Conservation (phyloP, 768 basidiomycete species). For the Coprinopsis marcescibilis region DNA sequence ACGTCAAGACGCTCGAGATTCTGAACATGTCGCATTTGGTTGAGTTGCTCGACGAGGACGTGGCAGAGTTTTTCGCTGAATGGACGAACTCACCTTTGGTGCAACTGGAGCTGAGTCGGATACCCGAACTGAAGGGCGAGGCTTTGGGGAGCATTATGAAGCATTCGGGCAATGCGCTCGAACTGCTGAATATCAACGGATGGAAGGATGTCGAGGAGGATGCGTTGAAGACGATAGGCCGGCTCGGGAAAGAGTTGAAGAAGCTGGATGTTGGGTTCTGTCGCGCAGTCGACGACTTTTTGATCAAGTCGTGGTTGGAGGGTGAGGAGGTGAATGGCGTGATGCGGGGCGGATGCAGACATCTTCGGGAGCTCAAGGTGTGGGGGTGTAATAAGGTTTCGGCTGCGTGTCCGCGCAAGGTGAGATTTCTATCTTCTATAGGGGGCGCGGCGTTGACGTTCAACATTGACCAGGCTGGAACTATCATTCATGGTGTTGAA, state of each 20-base stretch:
- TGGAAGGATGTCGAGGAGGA: constrained; percentile 59
- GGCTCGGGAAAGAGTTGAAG: constrained; percentile 36
- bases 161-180: constrained; percentile 59
- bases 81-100: constrained; percentile 53
- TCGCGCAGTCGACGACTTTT: constrained; percentile 74
- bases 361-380: constrained; percentile 41
- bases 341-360: constrained; percentile 27
- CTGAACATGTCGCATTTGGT: constrained; percentile 53
- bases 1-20: constrained; percentile 40
- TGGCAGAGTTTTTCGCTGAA: constrained; percentile 59
- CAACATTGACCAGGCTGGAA: constrained; percentile 20
- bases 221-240: constrained; percentile 27
- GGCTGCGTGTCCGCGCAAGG: constrained; percentile 34
- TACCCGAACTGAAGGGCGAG: constrained; percentile 41
- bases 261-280: constrained; percentile 84
- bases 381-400: constrained; percentile 52
- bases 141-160: constrained; percentile 59
- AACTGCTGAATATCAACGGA: constrained; percentile 67
- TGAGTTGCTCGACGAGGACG: constrained; percentile 64
- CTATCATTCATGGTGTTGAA: constrained; percentile 28
- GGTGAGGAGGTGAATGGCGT: constrained; percentile 21
- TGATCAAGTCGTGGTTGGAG: constrained; percentile 63
- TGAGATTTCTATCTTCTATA: constrained; percentile 15
- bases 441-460: not conserved
- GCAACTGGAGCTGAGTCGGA: constrained; percentile 58